Percentiles rank a stretch among this genome's conserved stretches.
These are phyloP conservation scores for Rhytidiadelphus loreus DNA, from an alignment of 225 moss, liverwort and hornwort species.

Conservation along the genomic window DNA sequence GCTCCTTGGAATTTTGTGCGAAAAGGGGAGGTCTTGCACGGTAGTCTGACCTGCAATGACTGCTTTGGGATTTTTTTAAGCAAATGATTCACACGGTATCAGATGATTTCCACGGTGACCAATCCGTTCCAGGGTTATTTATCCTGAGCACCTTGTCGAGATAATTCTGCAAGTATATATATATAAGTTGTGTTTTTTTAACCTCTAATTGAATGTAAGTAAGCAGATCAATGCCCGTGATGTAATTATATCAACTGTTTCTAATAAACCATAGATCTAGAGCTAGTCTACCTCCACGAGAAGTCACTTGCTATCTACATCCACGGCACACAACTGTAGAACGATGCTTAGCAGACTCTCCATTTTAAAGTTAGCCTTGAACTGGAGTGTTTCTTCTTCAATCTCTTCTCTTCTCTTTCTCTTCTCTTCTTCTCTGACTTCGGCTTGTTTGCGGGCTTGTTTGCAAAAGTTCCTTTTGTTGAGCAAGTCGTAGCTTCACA, in stretches of 20 bases:
- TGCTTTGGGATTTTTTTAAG: not conserved
- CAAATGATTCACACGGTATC: not conserved
- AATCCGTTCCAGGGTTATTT: not conserved
- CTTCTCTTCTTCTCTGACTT: too few relatives aligned
- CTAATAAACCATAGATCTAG: not conserved
- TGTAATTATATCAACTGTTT: not conserved
- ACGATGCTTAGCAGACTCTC: not conserved
- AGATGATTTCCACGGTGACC: not conserved
- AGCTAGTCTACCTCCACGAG: not conserved
- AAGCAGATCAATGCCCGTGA: not conserved
- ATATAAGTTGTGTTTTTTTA: not conserved
- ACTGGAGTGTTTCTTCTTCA: too few relatives aligned
- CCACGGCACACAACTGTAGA: too few relatives aligned
- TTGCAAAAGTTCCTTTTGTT: not conserved
- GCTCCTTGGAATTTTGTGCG: not conserved
- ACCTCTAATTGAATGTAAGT: not conserved
- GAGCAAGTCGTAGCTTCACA: not conserved
- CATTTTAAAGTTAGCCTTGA: not conserved
- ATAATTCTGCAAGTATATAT: not conserved
- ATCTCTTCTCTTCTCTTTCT: not conserved
- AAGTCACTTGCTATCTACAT: not conserved
- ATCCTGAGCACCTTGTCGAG: not conserved
- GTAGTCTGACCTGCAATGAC: not conserved
- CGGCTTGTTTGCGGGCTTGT: not conserved
- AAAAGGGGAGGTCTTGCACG: not conserved